Evolutionary conservation across 2,329 filamentous ascomycete species (phyloP).

Genomic region (Dothistroma pini): DNA sequence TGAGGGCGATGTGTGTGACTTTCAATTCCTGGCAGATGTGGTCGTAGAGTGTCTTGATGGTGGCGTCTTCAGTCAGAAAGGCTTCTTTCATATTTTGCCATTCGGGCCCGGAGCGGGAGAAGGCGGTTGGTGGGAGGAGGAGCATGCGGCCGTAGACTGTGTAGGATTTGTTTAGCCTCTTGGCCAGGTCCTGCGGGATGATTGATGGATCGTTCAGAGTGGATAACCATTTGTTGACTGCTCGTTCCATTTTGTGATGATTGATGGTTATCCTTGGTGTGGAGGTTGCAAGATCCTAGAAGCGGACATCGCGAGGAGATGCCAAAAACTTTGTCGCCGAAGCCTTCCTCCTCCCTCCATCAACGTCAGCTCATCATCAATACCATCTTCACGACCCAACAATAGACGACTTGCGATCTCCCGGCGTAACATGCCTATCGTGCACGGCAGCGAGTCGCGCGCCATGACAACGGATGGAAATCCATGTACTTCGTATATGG

Average conservation of each 20-base stretch:
- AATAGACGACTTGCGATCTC: too few relatives aligned
- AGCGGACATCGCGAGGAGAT: not conserved
- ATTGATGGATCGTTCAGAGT: not conserved
- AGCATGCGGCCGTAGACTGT: conserved; percentile 57
- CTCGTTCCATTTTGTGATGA: conserved; percentile 16
- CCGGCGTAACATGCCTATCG: too few relatives aligned
- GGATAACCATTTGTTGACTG: conserved; percentile 17
- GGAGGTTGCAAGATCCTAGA: not conserved
- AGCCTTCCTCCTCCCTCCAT: not conserved
- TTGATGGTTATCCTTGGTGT: not conserved
- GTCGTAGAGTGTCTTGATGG: conserved; percentile 37
- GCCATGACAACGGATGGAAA: too few relatives aligned
- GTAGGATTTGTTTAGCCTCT: conserved; percentile 40
- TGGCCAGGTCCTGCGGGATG: conserved; percentile 2
- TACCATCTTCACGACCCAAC: too few relatives aligned
- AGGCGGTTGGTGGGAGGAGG: conserved; percentile 51
- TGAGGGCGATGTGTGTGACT: conserved; percentile 56
- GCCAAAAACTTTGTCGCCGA: too few relatives aligned
- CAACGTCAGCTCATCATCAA: not conserved
- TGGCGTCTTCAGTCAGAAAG: not conserved
- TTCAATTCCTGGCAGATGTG: conserved; percentile 42
- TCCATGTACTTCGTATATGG: too few relatives aligned
- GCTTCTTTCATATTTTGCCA: not conserved
- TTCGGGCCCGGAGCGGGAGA: conserved; percentile 32
- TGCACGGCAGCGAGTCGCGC: too few relatives aligned